Base-by-base conservation (phyloP, 2,329 filamentous ascomycete species). In the Capronia americana region DNA sequence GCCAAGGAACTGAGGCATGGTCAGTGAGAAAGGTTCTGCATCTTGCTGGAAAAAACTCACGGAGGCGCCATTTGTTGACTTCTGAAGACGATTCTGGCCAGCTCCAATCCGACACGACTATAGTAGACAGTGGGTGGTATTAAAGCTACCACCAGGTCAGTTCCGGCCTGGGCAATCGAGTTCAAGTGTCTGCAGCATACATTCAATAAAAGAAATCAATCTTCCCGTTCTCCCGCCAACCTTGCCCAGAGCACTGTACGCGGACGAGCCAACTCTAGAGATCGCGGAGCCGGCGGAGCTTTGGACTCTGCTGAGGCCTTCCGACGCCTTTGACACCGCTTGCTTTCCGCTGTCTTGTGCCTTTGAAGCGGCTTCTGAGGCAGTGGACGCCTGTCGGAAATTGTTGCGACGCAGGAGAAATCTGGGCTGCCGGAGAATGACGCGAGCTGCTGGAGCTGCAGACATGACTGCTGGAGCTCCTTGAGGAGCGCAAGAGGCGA, bases 21-120 rank as follows among this genome's bases (percentile, higher is more conserved):
- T 57, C 30, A 53, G 44, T 61, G 55, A 65, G 58, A 61, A 38
- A 14, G 34, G 4, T 6, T 11, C n/a, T 24, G 26, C 24, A 26
- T 17, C 1, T n/a, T 61, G 6, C 11, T 17, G 34, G 24, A 41
- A 14, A 23, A 54, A 56, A 84, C 93, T 88, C 91, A 99, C 95
- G 95, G 95, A 82, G 92, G 93, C 77, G 86, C 84, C 93, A 99
- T 97, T 84, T 91, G 92, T 82, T 94, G 93, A 79, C 88, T 89
- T 75, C 88, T 87, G 84, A 93, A 92, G 73, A 98, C 88, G 73
- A 97, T 86, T 86, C 92, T 96, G 78, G 86, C 87, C 68, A 98
- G 85, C 85, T 99, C 95, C 71, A 93, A 83, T 75, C 86, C 91
- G 77, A 98, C 94, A 79, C 89, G 91, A 76, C 90, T 89, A 86